Evolutionary conservation across 2,329 filamentous ascomycete species (phyloP).

Genomic region (Xylariales sp.): DNA sequence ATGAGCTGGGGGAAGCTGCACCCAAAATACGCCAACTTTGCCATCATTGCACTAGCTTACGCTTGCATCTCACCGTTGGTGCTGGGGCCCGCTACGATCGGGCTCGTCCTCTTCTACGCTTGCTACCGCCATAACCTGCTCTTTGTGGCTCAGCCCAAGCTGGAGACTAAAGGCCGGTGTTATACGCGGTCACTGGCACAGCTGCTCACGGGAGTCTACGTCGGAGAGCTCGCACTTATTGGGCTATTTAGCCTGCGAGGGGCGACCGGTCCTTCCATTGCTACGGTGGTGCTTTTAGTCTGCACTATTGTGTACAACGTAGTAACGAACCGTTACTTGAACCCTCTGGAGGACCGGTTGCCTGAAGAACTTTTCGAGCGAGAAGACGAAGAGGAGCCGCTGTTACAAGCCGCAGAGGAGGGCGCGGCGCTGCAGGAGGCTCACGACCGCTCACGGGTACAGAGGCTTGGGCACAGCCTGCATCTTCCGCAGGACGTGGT

Average conservation of each 20-base stretch:
- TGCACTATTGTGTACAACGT: slow-evolving; percentile 60
- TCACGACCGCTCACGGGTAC: slow-evolving; percentile 15
- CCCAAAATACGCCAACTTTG: slow-evolving; percentile 38
- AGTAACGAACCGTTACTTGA: slow-evolving; percentile 24
- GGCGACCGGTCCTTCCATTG: slow-evolving; percentile 53
- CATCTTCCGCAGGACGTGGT: slow-evolving; percentile 16
- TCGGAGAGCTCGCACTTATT: slow-evolving; percentile 63
- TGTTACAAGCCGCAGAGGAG: slow-evolving; percentile 16
- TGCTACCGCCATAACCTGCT: slow-evolving; percentile 74
- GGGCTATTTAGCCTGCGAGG: slow-evolving; percentile 62
- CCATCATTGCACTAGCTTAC: slow-evolving; percentile 55
- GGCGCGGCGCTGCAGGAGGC: slow-evolving; percentile 18
- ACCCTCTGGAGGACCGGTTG: slow-evolving; percentile 22
- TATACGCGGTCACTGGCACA: slow-evolving; percentile 71
- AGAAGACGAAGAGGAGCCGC: slow-evolving; percentile 15
- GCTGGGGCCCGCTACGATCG: slow-evolving; percentile 64
- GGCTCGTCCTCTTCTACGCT: slow-evolving; percentile 67
- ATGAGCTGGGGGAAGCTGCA: slow-evolving; percentile 68
- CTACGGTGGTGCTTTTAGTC: slow-evolving; percentile 58
- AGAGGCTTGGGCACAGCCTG: slow-evolving; percentile 15
- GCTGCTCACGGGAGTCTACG: slow-evolving; percentile 66
- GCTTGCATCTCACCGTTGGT: slow-evolving; percentile 71
- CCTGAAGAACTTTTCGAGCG: slow-evolving; percentile 16
- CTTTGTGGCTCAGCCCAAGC: slow-evolving; percentile 63
- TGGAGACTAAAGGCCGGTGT: slow-evolving; percentile 69